These are phyloP conservation scores for Flaveria linearis DNA, from an alignment of 129 eudicot species.

Conservation along the genomic window DNA sequence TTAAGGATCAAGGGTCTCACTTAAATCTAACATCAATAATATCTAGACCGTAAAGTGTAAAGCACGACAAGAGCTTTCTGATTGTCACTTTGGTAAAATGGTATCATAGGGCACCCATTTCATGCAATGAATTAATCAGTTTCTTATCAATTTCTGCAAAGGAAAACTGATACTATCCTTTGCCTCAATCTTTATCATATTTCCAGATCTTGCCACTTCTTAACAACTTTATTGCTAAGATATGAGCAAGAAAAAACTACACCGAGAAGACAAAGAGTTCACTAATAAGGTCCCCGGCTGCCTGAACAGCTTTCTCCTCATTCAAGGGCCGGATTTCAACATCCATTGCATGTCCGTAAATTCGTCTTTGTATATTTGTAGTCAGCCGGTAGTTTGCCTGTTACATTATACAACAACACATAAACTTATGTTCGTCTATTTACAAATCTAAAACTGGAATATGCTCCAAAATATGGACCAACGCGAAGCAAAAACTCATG, in stretches of 20 bases:
- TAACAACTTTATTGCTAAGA: neutral
- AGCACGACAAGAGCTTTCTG: no score
- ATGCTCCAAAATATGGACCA: neutral
- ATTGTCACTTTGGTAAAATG: neutral
- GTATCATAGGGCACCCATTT: neutral
- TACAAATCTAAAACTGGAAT: neutral
- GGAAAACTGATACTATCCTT: neutral
- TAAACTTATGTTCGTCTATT: constrained; percentile 3
- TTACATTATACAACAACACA: constrained; percentile 16
- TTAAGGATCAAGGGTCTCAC: no score
- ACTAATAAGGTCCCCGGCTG: constrained; percentile 85
- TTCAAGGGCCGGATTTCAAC: constrained; percentile 89
- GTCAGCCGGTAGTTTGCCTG: constrained; percentile 88
- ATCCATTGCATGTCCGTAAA: constrained; percentile 93
- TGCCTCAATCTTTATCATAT: constrained; percentile 1
- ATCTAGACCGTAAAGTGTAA: neutral
- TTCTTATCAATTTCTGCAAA: neutral
- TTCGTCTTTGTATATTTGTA: constrained; percentile 84
- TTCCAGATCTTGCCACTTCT: constrained; percentile 12
- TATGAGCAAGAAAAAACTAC: constrained; percentile 19
- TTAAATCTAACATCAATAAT: neutral
- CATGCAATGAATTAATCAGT: constrained; percentile 6
- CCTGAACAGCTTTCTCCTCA: constrained; percentile 99
- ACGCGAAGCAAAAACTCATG: neutral
- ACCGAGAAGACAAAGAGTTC: constrained; percentile 92